These are phyloP conservation scores for Brassica incana DNA, from an alignment of 345 rosid species.

Conservation along the genomic window DNA sequence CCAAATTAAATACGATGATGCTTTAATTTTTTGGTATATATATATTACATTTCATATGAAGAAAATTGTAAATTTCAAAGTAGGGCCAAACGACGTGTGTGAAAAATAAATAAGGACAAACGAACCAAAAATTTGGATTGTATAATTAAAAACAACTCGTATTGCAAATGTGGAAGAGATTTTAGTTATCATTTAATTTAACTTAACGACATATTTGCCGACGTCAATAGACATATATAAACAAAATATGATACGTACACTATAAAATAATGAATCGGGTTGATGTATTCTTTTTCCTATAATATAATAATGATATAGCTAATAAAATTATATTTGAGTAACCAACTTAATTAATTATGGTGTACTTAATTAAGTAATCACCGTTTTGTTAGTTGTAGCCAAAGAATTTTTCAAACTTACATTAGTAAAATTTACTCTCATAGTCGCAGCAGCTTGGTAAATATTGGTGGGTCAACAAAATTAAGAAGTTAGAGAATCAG, in stretches of 20 bases:
- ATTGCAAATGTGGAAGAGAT: slow-evolving; percentile 15
- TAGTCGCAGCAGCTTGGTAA: not conserved
- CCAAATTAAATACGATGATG: slow-evolving; percentile 7
- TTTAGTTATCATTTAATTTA: slow-evolving; percentile 1
- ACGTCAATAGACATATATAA: not conserved
- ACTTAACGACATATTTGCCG: slow-evolving; percentile 35
- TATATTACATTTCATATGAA: not conserved
- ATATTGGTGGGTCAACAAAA: slow-evolving; percentile 28
- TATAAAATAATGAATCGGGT: not conserved
- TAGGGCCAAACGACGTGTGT: slow-evolving; percentile 21
- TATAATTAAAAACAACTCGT: slow-evolving; percentile 7
- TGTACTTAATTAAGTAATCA: not conserved
- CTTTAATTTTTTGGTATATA: not conserved
- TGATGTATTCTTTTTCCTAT: not conserved
- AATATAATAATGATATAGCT: not conserved
- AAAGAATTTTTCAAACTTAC: not conserved
- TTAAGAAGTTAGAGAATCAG: slow-evolving; percentile 19
- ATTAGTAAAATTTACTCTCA: not conserved
- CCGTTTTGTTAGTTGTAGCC: not conserved
- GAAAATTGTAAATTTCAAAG: not conserved
- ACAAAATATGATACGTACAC: slow-evolving; percentile 11
- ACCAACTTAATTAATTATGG: not conserved
- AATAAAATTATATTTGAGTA: not conserved
- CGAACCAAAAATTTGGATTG: slow-evolving; percentile 19
- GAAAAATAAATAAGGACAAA: slow-evolving; percentile 11